Base-by-base conservation (phyloP, 192 early-diverging fungal genomes). In the Coemansia sp. region DNA sequence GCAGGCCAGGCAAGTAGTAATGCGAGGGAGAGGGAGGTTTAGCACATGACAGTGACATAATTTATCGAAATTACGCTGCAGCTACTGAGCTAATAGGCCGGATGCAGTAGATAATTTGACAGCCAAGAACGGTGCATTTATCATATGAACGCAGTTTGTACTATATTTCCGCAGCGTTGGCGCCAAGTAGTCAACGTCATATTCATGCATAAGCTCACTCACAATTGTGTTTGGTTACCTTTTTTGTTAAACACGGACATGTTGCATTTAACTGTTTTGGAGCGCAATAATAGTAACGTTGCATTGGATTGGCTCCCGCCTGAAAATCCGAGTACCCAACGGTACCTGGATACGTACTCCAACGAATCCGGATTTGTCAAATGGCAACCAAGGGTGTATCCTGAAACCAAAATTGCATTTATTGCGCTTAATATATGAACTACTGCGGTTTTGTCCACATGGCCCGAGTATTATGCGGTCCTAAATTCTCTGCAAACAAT, bases 311-410 rank as follows among this genome's bases (percentile, higher is more conserved):
- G 8, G 38, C 14, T 12, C 40, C 14, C 40, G 2, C 40, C 40
- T 44, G 40, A 14, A 52, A 21, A 52, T 52, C 50, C 20, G 50
- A 52, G 50, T 52, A 52, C 8, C 50, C 50, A 52, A 52, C 50
- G 11, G 23, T 52, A 52, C 50, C 50, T 52, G 50, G 50, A 52
- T 52, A 52, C 20, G 50, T 52, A 52, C 50, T 52, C 50, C 50
- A 52, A 22, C 15, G 40, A n/a, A 44, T 44, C 40, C 40, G 9
- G 14, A 44, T 44, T 44, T 44, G 15, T 44, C 40, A 44, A 44
- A n/a, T 15, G 15, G 15, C 11, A 44, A 44, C 14, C 40, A 44
- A 42, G 40, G 40, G 40, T 15, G 14, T 44, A 44, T 15, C 4
- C 11, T 44, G 40, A 44, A 44, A 44, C 40, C 15, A 44, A n/a